phyloP scores from a whole-genome alignment of 257 asterid species.

The Gentiana dahurica region DNA sequence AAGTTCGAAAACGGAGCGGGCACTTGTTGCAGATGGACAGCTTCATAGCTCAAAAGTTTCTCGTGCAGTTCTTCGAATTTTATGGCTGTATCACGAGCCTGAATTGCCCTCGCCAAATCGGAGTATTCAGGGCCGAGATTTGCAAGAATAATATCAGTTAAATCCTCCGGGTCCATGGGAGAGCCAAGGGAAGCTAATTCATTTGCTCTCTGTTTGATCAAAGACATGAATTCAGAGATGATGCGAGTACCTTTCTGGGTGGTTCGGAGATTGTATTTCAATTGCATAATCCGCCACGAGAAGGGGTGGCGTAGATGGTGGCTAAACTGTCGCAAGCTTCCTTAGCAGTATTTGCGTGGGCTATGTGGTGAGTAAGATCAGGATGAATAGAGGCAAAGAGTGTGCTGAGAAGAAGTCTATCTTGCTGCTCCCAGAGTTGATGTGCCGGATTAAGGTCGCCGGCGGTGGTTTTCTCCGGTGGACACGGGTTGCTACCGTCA shows the following conservation, averaged over 20 bases:
- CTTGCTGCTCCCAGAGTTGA: neutral
- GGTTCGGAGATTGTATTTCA: neutral
- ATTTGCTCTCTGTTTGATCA: neutral
- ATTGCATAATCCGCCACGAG: neutral
- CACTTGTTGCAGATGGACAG: too few species aligned
- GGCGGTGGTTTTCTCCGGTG: too few species aligned
- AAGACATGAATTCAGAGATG: neutral
- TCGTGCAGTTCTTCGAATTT: neutral
- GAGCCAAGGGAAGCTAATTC: slow-evolving; percentile 1
- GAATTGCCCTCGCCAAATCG: neutral
- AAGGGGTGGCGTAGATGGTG: neutral
- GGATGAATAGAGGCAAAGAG: neutral
- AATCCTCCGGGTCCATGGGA: slow-evolving; percentile 2
- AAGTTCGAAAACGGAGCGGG: too few species aligned
- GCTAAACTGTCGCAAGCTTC: neutral
- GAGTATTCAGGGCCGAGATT: neutral
- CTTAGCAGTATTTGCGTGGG: neutral
- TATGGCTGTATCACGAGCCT: neutral
- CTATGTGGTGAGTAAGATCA: neutral
- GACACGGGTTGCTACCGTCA: neutral
- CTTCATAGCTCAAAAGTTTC: neutral
- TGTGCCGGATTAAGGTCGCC: neutral
- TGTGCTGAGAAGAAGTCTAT: neutral
- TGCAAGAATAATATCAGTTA: neutral
- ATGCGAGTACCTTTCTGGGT: neutral